These are phyloP conservation scores for Neoarthrinium moseri DNA, from an alignment of 2,329 filamentous ascomycete genomes.

Conservation along the genomic window DNA sequence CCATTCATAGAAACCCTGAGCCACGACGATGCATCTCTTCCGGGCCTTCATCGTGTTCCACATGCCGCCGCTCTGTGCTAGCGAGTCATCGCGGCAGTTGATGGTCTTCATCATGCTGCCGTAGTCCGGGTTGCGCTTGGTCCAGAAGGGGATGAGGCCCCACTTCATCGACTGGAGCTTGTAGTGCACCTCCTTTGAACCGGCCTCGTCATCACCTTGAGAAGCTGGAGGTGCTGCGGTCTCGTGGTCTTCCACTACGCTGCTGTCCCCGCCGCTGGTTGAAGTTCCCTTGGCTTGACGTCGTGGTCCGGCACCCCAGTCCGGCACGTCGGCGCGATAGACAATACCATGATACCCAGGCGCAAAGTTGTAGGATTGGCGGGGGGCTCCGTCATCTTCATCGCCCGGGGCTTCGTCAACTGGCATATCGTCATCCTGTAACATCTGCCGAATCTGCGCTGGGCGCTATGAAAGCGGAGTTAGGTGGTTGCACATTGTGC, in stretches of 20 bases:
- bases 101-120: constrained; percentile 81
- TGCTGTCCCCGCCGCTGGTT: not conserved
- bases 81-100: constrained; percentile 89
- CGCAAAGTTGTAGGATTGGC: constrained; percentile 89
- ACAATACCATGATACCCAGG: constrained; percentile 84
- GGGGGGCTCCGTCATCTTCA: constrained; percentile 53
- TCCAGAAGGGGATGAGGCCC: constrained; percentile 94
- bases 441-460: constrained; percentile 69
- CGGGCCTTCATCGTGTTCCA: constrained; percentile 89
- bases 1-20: constrained; percentile 97
- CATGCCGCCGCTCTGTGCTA: constrained; percentile 75
- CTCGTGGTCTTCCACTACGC: constrained; percentile 14
- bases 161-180: constrained; percentile 94
- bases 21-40: constrained; percentile 84
- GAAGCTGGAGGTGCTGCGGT: constrained; percentile 14
- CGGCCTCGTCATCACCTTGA: constrained; percentile 21
- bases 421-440: constrained; percentile 73
- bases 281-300: constrained; percentile 13
- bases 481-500: not conserved
- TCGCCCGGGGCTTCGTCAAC: constrained; percentile 72
- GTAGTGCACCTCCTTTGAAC: constrained; percentile 53
- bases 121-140: constrained; percentile 78
- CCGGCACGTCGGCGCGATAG: constrained; percentile 73
- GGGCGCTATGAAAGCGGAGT: constrained; percentile 56
- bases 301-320: constrained; percentile 51